Evolutionary conservation across 345 rosid species (phyloP), one percentile per base, ranked within the genome.

Genomic region (Punica granatum): DNA sequence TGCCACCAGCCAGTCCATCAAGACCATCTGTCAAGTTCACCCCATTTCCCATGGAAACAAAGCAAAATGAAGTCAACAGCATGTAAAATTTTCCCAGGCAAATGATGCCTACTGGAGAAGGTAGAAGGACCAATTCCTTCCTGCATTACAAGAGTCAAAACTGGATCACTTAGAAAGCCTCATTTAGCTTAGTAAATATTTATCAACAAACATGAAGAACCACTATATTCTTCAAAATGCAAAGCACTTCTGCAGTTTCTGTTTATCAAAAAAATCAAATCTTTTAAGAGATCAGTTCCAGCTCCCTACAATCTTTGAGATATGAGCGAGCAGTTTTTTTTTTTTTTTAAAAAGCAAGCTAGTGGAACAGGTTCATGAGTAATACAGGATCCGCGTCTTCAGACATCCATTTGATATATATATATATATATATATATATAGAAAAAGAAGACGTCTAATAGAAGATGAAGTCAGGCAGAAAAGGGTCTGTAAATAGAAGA

Each of bases 1-100:
- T 75, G 54, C 98, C 98, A 63, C 91, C 97, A 49, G 91, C 94
- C 34, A 93, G 76, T 36, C 98, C 97, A 71, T 90, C 97, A 66
- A 86, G 90, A 76, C 90, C 88, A 79, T 93, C 91, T 1, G 91
- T 86, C 70, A 85, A 73, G 76, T 80, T 78, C 60, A 93, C 75
- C 60, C 90, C 90, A 74, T 80, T 87, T 72, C 90, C 97, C 97
- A 86, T 81, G 59, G 92, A 85, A 73, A 90, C 92, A 60, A 93
- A 93, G 77, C 86, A 86, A 72, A 89, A 70, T 31, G 94, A 82
- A 59, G 96, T 86, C 85, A 90, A 72, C 76, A 83, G 37, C 64
- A 79, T 63, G 76, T 93, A 93, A 42, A 60, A 81, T 68, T 85
- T 90, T 64, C 98, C 96, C 67, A 90, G 69, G 81, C 67, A 87